Evolutionary conservation across 345 rosid species (phyloP).

Genomic region (Hibiscus syriacus): DNA sequence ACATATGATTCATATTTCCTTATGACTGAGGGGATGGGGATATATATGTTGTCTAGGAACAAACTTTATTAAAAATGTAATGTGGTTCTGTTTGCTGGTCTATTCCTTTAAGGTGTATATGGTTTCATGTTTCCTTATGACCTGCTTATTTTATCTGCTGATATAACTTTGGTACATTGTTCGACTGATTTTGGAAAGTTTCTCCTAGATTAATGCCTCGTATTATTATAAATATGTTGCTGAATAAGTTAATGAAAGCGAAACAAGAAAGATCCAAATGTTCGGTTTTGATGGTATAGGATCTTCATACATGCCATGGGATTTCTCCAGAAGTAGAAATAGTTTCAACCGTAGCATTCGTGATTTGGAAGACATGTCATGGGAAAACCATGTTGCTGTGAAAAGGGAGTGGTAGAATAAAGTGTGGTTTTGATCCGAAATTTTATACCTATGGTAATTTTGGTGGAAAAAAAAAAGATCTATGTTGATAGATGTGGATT

Average conservation of each 20-base stretch:
- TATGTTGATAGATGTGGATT: conserved; percentile 68
- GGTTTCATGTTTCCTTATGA: no score
- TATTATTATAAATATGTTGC: no score
- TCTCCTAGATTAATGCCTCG: no score
- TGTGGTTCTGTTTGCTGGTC: background rate
- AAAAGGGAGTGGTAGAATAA: conserved; percentile 36
- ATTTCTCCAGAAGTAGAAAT: no score
- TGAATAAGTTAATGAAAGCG: no score
- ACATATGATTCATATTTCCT: background rate
- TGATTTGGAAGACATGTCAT: conserved; percentile 52
- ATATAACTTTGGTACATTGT: no score
- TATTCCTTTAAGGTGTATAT: background rate
- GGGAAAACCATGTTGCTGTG: conserved; percentile 34
- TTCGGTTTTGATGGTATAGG: no score
- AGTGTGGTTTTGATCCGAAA: conserved; percentile 28
- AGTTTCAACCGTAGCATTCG: no score
- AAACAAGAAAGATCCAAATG: no score
- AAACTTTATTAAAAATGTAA: background rate
- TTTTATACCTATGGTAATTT: conserved; percentile 18
- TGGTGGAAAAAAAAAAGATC: conserved; percentile 40
- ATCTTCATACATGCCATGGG: no score
- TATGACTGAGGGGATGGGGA: background rate
- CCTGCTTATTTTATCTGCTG: no score
- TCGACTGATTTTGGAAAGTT: no score
- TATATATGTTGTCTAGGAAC: background rate